Evolutionary conservation across 768 basidiomycete species (phyloP), one percentile per base, ranked within the genome.

Genomic region (Lyophyllum decastes): DNA sequence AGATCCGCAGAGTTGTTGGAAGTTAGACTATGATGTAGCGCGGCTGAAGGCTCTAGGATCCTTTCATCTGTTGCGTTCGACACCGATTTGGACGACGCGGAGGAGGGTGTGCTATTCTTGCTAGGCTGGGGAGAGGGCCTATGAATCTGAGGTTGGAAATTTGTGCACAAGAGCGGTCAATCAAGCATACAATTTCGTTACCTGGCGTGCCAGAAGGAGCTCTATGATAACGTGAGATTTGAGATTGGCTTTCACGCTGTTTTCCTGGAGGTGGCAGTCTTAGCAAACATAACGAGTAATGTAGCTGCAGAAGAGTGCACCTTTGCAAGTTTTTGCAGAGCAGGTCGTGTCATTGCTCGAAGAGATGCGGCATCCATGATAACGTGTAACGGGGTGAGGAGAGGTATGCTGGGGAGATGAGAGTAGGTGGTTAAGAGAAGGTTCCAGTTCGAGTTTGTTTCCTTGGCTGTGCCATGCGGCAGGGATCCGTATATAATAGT

Each of bases 171-270:
- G 44, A 45, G 12, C 7, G 3, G 44, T 25, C 24, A 25, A 45
- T 24, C 44, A 9, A 21, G 53, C 24, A 21, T 48, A 55, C 34
- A 21, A 11, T 19, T 45, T 16, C 40, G 54, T 48, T 1, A 35
- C 33, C n/a, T 19, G 25, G 45, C 54, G 54, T 49, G 60, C 24
- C 16, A 65, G 33, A 38, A 65, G 58, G 10, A 59, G 49, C n/a
- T 61, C 40, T 40, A 65, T 63, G 38, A 67, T 63, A n/a, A 45
- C 34, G 34, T 59, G 48, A n/a, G 51, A 56, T 40, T 61, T 67
- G 49, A 63, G 47, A 47, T 67, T 67, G 12, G 61, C 66, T 41
- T 63, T 67, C 30, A 67, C 57, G 7, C 44, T 34, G 43, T 65
- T 33, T 58, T 60, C 54, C 66, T 67, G 25, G 30, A 21, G 24